These are phyloP conservation scores for Chlorella sorokiniana DNA, from an alignment of 139 green algal species.

Conservation along the genomic window DNA sequence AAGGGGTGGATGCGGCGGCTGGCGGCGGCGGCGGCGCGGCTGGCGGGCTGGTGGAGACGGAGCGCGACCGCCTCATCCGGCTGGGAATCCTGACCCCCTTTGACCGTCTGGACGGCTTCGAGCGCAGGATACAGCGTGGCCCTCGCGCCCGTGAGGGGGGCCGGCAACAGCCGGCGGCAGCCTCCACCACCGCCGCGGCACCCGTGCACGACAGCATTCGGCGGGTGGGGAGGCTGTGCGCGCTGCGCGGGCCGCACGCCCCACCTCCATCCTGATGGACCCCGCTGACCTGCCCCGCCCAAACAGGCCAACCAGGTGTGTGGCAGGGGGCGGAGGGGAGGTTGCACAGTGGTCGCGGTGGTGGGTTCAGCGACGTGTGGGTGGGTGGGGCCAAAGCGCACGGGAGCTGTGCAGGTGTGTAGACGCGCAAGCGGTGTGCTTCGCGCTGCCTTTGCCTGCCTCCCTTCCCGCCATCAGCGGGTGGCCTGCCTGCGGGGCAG, in stretches of 20 bases:
- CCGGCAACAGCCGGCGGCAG: too few species aligned
- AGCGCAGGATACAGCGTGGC: conserved; percentile 54
- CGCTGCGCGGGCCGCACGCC: conserved; percentile 34
- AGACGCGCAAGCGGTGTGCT: neutral
- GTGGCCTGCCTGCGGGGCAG: neutral
- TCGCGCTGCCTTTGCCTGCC: neutral
- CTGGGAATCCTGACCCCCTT: conserved; percentile 89
- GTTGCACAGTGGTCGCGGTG: neutral
- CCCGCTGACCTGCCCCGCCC: conserved; percentile 55
- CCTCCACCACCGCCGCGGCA: neutral
- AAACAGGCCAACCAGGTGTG: conserved; percentile 30
- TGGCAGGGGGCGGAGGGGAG: neutral
- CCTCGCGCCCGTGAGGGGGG: too few species aligned
- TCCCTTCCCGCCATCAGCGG: neutral
- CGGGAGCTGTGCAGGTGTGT: neutral
- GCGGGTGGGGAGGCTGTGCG: conserved; percentile 50
- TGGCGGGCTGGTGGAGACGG: conserved; percentile 74
- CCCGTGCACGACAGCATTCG: conserved; percentile 33
- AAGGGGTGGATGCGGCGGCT: neutral
- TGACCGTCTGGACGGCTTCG: conserved; percentile 80
- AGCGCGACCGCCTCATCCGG: conserved; percentile 84
- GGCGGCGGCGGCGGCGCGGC: neutral
- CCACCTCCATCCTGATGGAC: conserved; percentile 54
- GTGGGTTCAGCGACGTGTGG: neutral
- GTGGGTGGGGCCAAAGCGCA: neutral